Evolutionary conservation across 2,329 filamentous ascomycete species (phyloP).

Genomic region (Colletotrichum echinochloae): DNA sequence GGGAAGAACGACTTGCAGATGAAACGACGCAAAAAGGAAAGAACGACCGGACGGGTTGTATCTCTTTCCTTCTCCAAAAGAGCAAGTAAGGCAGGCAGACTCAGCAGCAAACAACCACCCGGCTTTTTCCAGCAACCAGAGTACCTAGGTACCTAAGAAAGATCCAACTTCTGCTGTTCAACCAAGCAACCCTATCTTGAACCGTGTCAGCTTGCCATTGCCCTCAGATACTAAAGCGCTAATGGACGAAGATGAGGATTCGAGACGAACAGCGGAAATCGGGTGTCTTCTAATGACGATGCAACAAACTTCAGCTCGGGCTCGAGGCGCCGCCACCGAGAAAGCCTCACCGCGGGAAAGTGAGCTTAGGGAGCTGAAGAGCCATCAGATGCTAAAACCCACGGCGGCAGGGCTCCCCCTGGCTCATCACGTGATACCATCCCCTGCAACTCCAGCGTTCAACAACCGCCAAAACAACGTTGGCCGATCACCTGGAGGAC

Average conservation of each 20-base stretch:
- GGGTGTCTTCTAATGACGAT: background rate
- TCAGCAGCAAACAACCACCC: no score
- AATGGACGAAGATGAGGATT: slow-evolving; percentile 1
- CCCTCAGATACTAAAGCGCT: background rate
- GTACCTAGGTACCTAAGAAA: no score
- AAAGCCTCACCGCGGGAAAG: slow-evolving; percentile 17
- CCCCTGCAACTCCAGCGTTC: slow-evolving; percentile 21
- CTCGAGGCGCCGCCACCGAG: background rate
- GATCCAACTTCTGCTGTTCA: background rate
- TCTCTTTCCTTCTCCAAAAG: background rate
- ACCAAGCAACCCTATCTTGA: background rate
- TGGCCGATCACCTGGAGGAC: slow-evolving; percentile 32
- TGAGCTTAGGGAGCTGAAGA: background rate
- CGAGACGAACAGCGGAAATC: background rate
- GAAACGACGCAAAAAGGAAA: background rate
- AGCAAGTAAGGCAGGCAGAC: background rate
- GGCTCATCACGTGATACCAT: slow-evolving; percentile 20
- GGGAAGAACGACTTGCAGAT: background rate
- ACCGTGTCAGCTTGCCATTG: no score
- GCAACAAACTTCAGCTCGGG: background rate
- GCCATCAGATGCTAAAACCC: background rate
- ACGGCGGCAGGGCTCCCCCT: slow-evolving; percentile 1
- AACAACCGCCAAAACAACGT: slow-evolving; percentile 38
- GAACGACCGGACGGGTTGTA: background rate
- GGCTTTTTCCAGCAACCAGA: background rate